Percentiles rank a stretch among this genome's conserved stretches.
Conservation (phyloP, 129 eudicot genomes). For the Pittosporum tobira region DNA sequence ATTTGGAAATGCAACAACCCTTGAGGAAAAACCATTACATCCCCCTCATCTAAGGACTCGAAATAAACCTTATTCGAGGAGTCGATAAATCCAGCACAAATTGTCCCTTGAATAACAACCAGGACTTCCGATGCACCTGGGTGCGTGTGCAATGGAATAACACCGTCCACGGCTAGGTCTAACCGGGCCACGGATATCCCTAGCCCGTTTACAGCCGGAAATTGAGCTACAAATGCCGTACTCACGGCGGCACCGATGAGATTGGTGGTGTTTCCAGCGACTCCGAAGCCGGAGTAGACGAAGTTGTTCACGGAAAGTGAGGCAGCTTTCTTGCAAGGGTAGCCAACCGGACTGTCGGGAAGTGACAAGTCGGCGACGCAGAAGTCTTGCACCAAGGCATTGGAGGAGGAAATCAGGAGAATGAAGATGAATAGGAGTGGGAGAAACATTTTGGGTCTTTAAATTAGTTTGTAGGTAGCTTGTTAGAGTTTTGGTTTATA, state of each 20-base stretch:
- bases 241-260: conserved; percentile 82
- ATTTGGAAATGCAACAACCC: conserved; percentile 83
- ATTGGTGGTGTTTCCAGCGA: conserved; percentile 64
- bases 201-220: conserved; percentile 74
- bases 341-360: conserved; percentile 58
- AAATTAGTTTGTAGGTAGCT: neutral
- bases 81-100: conserved; percentile 77
- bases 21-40: conserved; percentile 86
- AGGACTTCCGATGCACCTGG: conserved; percentile 74
- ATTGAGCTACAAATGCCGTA: conserved; percentile 75
- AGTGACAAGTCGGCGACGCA: conserved; percentile 60
- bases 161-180: conserved; percentile 71
- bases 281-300: conserved; percentile 47
- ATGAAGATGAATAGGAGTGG: conserved; percentile 27
- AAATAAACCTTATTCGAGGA: conserved; percentile 50
- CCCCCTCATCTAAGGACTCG: conserved; percentile 52
- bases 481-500: conserved; percentile 21
- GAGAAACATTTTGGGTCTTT: conserved; percentile 23
- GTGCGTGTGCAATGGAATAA: conserved; percentile 92
- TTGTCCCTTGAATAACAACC: conserved; percentile 56
- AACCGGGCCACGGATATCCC: conserved; percentile 63
- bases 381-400: conserved; percentile 66
- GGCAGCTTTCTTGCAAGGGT: conserved; percentile 60
- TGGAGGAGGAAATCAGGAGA: conserved; percentile 35
- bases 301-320: conserved; percentile 45